These are phyloP conservation scores for Strobilomyces dryophilus DNA, from an alignment of 768 basidiomycete species.

Conservation along the genomic window DNA sequence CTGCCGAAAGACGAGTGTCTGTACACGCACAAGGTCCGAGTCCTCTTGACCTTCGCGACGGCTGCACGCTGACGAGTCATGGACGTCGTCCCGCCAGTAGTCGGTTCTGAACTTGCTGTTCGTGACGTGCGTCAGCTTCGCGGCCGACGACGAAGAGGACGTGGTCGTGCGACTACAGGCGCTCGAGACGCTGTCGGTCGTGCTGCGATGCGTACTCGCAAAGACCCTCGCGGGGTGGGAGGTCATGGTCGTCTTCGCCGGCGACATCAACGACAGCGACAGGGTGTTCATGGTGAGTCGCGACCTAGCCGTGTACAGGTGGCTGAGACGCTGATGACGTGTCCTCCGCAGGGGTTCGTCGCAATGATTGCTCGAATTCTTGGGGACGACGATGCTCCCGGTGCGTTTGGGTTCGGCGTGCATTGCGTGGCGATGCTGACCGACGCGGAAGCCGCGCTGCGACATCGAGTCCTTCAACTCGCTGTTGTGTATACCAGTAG, in stretches of 20 bases:
- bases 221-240: constrained; percentile 69
- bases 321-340: not conserved
- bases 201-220: constrained; percentile 45
- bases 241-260: constrained; percentile 65
- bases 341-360: constrained; percentile 44
- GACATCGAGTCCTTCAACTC: constrained; percentile 54
- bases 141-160: constrained; percentile 30
- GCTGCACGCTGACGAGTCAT: constrained; percentile 8
- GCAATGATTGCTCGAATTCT: constrained; percentile 45
- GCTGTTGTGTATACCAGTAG: constrained; percentile 56
- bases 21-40: constrained; percentile 46
- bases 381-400: constrained; percentile 39
- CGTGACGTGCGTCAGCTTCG: constrained; percentile 39
- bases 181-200: constrained; percentile 46
- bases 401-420: constrained; percentile 11
- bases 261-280: constrained; percentile 56
- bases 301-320: not conserved
- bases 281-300: constrained; percentile 46
- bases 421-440: not conserved
- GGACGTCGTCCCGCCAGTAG: constrained; percentile 38
- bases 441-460: constrained; percentile 36
- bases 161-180: constrained; percentile 33
- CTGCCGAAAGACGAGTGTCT: constrained; percentile 49
- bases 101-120: constrained; percentile 45
- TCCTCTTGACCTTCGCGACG: not conserved